These are phyloP conservation scores for Vigna nakashimae DNA, from an alignment of 306 rosid genomes.

Conservation along the genomic window DNA sequence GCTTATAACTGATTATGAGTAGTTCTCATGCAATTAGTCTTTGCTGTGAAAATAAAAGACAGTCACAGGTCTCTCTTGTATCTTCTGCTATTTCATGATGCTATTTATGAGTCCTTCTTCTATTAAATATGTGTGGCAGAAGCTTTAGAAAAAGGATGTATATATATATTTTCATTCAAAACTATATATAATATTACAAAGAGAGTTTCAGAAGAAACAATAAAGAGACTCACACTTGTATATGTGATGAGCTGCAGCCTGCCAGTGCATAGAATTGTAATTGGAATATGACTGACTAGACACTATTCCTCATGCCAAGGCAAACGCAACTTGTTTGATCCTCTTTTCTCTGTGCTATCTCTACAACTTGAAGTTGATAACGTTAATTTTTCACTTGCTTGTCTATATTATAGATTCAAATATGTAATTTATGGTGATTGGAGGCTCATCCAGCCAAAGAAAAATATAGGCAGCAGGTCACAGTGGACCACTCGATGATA, in stretches of 20 bases:
- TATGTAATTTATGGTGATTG: conserved; percentile 42
- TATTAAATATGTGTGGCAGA: conserved; percentile 4
- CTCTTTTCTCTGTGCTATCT: conserved; percentile 19
- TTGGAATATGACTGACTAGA: conserved; percentile 54
- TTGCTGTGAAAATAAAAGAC: not conserved
- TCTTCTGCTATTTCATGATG: not conserved
- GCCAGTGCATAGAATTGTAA: conserved; percentile 36
- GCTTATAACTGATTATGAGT: not conserved
- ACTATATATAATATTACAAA: not conserved
- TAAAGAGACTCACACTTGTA: conserved; percentile 25
- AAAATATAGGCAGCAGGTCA: conserved; percentile 42
- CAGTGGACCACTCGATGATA: conserved; percentile 52
- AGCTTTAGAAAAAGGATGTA: not conserved
- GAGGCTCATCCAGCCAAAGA: conserved; percentile 46
- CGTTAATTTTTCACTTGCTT: conserved; percentile 43
- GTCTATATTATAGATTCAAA: conserved; percentile 40
- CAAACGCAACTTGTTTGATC: conserved; percentile 41
- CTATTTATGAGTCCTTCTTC: not conserved
- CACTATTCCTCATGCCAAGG: conserved; percentile 46
- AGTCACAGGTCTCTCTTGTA: not conserved
- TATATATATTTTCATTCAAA: not conserved
- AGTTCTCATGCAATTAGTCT: not conserved
- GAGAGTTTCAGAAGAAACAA: conserved; percentile 36
- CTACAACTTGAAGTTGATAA: conserved; percentile 43
- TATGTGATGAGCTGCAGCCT: conserved; percentile 17